Evolutionary conservation across 176 grass and related monocot species (phyloP), one percentile per base, ranked within the genome.

Genomic region (Cocos nucifera): DNA sequence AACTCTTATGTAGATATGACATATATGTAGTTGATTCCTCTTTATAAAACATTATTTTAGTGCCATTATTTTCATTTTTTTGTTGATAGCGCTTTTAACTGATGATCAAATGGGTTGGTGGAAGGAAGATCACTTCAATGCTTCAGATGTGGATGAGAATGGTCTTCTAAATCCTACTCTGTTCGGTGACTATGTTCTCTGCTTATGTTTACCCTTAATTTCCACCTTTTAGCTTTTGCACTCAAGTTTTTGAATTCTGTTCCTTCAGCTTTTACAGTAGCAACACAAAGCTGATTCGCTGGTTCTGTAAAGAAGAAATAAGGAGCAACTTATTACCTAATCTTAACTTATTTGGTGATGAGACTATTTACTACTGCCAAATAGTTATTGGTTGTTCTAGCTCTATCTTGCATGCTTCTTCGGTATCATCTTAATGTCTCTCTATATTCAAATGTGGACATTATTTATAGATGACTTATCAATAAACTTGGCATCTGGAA

Each of bases 241-340:
- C 56, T 67, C 66, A 66, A 59, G 20, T 87, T 72, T 73, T 7
- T 25, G 58, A 56, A 26, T 78, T 53, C 44, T 15, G 69, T 50
- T 79, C 57, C 26, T 27, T 24, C 72, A 92, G 93, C 67, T 97
- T 92, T 81, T 88, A 67, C 69, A 80, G 80, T 76, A 51, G n/a
- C 9, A 92, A 88, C 63, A 78, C 66, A 24, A 91, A 85, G 58
- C 57, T 97, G 73, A 67, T 88, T 77, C 50, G 85, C 69, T 92
- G 93, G 87, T 73, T 97, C 56, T 85, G 87, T 68, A 75, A 78
- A 75, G 81, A 97, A 83, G 87, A 97, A 88, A 73, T 92, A 75
- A 92, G 87, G 84, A 85, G 69, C 50, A 27, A 18, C 17, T 52
- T 59, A 26, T 49, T 49, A 51, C 32, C 50, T 29, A 51, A 56